Base-by-base conservation (phyloP, 305 asterid species). In the Stenogyne calaminthoides region DNA sequence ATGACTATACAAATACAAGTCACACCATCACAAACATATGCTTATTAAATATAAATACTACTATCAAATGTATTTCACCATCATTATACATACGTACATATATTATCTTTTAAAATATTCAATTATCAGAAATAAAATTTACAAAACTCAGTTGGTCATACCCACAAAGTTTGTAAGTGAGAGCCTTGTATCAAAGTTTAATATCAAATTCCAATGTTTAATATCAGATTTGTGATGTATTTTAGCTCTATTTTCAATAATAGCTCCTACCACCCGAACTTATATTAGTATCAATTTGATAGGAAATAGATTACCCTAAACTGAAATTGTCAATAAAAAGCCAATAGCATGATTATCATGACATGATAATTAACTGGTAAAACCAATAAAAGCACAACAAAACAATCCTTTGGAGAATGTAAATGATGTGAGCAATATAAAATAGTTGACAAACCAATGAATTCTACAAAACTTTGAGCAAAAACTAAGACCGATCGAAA, bases 401-500 rank as follows among this genome's bases (percentile, higher is more conserved):
- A 44, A 59, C 5, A 11, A n/a, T 29, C 67, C 15, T 51, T 40
- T 40, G 29, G 34, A 51, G 62, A 71, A 64, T 69, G 29, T 12
- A 55, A 27, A 20, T 19, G 60, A 39, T 44, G 63, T 25, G 27
- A 58, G 62, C 22, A 51, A 37, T 29, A 36, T 22, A 27, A 32
- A 16, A 18, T 59, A 6, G 46, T 60, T 22, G 22, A 19, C 55
- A 64, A 76, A 32, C 51, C 60, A 51, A 9, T 16, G 14, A 7
- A 72, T 71, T 61, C 77, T 56, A 63, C 80, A 60, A 71, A 80
- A 80, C 69, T 67, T 60, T 51, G 72, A 52, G 75, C 18, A 59
- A 69, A 32, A 59, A 60, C 42, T 68, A 36, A 2, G 32, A 54
- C 11, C 67, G n/a, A 36, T 15, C 37, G 3, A 62, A 18, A 62